These are phyloP conservation scores for Tetracladium maxilliforme DNA, from an alignment of 2,329 filamentous ascomycete genomes.

Conservation along the genomic window DNA sequence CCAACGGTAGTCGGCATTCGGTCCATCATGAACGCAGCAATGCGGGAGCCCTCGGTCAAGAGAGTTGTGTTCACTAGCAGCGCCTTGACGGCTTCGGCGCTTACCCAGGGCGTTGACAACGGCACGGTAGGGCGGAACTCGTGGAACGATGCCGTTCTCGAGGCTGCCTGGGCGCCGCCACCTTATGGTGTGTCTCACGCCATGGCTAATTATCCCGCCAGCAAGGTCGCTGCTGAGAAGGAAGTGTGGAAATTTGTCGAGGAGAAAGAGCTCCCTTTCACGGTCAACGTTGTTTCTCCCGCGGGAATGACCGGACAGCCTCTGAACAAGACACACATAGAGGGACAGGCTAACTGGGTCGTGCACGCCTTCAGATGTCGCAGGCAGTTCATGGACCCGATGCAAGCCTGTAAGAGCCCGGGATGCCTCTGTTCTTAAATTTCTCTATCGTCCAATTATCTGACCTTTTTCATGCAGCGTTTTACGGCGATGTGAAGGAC, in stretches of 20 bases:
- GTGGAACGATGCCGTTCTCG: conserved; percentile 18
- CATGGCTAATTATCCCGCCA: conserved; percentile 20
- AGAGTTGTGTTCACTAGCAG: conserved; percentile 25
- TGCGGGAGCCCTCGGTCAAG: conserved; percentile 17
- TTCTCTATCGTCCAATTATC: too few species aligned
- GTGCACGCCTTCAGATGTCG: too few species aligned
- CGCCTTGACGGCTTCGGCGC: conserved; percentile 9
- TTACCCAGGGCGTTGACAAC: conserved; percentile 8
- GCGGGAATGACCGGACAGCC: too few species aligned
- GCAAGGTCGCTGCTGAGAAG: conserved; percentile 21
- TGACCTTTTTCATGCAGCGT: too few species aligned
- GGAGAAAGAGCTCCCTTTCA: conserved; percentile 13
- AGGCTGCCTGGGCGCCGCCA: conserved; percentile 19
- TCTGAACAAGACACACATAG: too few species aligned
- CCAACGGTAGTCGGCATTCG: conserved; percentile 12
- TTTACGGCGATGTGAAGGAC: conserved; percentile 13
- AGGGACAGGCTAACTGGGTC: too few species aligned
- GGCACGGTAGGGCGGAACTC: conserved; percentile 11
- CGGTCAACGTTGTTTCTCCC: conserved; percentile 15
- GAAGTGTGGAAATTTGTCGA: conserved; percentile 21
- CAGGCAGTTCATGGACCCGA: too few species aligned
- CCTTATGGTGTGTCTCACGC: too few species aligned
- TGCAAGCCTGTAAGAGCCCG: too few species aligned
- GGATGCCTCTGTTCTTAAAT: too few species aligned
- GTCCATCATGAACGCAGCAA: conserved; percentile 18